Conservation (phyloP, 1,139 yeast species). For the Pichia sp. region DNA sequence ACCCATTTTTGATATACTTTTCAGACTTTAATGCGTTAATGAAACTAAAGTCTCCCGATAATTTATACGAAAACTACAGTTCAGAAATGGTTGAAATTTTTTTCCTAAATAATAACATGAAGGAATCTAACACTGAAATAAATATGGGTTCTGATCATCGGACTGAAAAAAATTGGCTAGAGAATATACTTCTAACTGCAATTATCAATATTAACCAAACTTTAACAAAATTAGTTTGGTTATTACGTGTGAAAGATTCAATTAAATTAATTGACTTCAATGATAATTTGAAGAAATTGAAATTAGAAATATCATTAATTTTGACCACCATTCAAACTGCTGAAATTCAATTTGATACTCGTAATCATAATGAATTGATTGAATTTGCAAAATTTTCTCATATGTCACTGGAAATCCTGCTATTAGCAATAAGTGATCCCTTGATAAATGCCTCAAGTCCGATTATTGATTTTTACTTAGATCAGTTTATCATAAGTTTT, state of each 20-base stretch:
- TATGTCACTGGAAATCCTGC: constrained; percentile 25
- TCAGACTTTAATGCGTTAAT: constrained; percentile 27
- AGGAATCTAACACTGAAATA: constrained; percentile 5
- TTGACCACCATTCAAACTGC: constrained; percentile 26
- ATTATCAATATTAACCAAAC: constrained; percentile 34
- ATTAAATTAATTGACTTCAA: constrained; percentile 6
- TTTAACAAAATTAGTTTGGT: constrained; percentile 36
- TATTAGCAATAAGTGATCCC: constrained; percentile 27
- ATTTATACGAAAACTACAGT: constrained; percentile 30
- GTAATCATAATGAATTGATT: constrained; percentile 2
- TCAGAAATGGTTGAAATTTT: constrained; percentile 29
- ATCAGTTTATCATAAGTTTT: constrained; percentile 25
- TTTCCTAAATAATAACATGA: background rate
- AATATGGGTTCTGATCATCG: background rate
- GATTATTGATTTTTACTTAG: constrained; percentile 26
- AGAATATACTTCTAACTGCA: constrained; percentile 34
- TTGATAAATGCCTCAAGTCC: constrained; percentile 25
- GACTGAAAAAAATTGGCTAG: constrained; percentile 30
- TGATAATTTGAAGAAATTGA: constrained; percentile 15
- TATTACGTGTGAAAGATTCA: constrained; percentile 25
- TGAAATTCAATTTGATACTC: constrained; percentile 22
- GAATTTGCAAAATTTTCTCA: constrained; percentile 22
- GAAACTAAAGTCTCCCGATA: constrained; percentile 34
- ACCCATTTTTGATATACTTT: constrained; percentile 29
- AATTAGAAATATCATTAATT: constrained; percentile 22